phyloP scores from a whole-genome alignment of 495 filamentous ascomycete genomes.

The Xylaria sp. region DNA sequence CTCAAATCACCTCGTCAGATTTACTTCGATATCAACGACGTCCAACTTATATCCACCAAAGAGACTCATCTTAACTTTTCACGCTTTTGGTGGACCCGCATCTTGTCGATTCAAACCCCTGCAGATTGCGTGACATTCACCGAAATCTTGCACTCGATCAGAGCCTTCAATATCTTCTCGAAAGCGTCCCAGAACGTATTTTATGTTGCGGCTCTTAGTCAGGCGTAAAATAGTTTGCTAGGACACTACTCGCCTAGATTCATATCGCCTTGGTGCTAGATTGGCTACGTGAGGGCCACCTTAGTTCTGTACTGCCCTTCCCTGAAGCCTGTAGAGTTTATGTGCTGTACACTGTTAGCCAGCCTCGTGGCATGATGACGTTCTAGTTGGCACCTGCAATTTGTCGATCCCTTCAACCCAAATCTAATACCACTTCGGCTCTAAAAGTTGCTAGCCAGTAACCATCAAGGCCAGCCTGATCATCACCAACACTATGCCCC shows the following conservation, averaged over 20 bases:
- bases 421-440: not conserved
- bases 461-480: not conserved
- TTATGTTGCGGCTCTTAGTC: not conserved
- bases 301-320: not conserved
- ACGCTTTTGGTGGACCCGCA: not conserved
- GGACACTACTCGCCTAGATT: not conserved
- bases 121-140: conserved; percentile 24
- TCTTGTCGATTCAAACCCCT: conserved; percentile 1
- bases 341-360: conserved; percentile 8
- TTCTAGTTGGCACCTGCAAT: conserved; percentile 35
- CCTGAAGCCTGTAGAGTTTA: too few relatives aligned
- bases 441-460: not conserved
- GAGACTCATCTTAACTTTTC: conserved; percentile 13
- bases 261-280: not conserved
- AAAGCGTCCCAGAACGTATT: not conserved
- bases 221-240: not conserved
- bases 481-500: not conserved
- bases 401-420: conserved; percentile 29
- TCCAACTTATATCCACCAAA: conserved; percentile 15
- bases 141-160: conserved; percentile 12
- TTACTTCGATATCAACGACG: not conserved
- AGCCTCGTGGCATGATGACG: conserved; percentile 39
- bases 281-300: not conserved
- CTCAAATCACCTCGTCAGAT: not conserved
- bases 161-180: not conserved